Evolutionary conservation across 2,329 filamentous ascomycete species (phyloP), one percentile per base, ranked within the genome.

Genomic region (Fusarium fujikuroi): DNA sequence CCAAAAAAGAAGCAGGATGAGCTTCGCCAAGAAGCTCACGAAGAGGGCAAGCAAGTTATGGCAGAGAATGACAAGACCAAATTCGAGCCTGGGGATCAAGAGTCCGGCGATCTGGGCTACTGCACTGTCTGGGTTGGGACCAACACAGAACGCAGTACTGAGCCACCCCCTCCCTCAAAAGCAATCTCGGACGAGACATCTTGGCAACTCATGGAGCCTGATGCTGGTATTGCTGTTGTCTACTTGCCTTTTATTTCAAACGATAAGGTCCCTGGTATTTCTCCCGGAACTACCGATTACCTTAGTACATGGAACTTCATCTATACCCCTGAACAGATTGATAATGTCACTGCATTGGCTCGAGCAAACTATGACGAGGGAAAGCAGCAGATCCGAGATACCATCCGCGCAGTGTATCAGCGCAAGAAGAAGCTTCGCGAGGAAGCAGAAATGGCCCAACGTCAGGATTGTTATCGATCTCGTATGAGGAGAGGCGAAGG

Each of bases 251-350:
- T 98, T 70, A 85, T 98, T 19, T 89, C 92, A 34, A 98, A 99
- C 80, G 88, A 92, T 0, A 92, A 92, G 68, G 92, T 94, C 0
- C 88, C 91, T 0, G 93, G 90, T 47, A 92, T 98, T n/a, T 92
- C 97, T 75, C 96, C 96, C 0, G 91, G 91, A 30, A 89, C 88
- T 5, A 93, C 90, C 60, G 94, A 97, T 68, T 98, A 95, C 82
- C 90, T 98, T 85, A 94, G 91, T 75, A 99, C 96, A 0, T 99
- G 96, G 96, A 99, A 99, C 80, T 98, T 98, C 80, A 91, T 98
- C 36, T 99, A 98, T 81, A 97, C 93, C 4, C 92, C 95, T 0
- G 92, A 96, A 64, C 92, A 99, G 81, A 91, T 99, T 59, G 95
- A 98, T 76, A 89, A 90, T 32, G 94, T 97, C 1, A 92, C 97